Base-by-base conservation (phyloP, 495 filamentous ascomycete genomes). In the Schizothecium vesticola region DNA sequence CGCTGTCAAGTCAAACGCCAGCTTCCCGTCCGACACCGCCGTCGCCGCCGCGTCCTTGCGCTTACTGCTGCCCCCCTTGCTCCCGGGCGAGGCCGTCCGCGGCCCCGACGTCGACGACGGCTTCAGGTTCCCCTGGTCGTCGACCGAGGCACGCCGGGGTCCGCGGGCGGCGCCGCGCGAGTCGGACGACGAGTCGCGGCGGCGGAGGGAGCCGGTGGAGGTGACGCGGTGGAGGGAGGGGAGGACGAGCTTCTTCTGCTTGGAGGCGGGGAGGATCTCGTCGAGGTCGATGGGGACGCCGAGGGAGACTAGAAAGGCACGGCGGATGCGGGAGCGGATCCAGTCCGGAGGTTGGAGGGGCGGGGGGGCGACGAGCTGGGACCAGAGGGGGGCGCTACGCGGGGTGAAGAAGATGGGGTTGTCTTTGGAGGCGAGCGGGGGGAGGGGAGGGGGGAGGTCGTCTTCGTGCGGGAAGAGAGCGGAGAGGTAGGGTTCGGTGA, bases 201-300 rank as follows among this genome's bases (percentile, higher is more conserved):
- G 78, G 62, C 80, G 78, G 61, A 82, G 71, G 64, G 82, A 84
- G 68, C 86, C 87, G 69, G 77, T 83, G 23, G 81, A 87, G 26
- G 76, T 82, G 70, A 79, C 81, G 60, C 89, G 79, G 73, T 90
- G 87, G 62, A 95, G 88, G 3, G 92, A 95, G 8, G 95, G 96
- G 3, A 99, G 86, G 22, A 99, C 85, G 25, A 99, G 89, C 73
- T 98, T 97, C 85, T 98, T 98, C 76, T 98, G 96, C 79, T 97
- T 97, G 43, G 92, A 94, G 2, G 94, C 92, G 2, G 95, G 95
- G 22, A 98, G 86, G 68, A 98, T 97, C 80, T 98, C 95, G 78
- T 99, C 95, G 3, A 99, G 85, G 72, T 99, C 95, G 60, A 99
- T 90, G 6, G 95, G 95, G 1, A 99, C 95, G 19, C 95, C 95